phyloP scores from a whole-genome alignment of 495 filamentous ascomycete genomes.

The Tricharina praecox region DNA sequence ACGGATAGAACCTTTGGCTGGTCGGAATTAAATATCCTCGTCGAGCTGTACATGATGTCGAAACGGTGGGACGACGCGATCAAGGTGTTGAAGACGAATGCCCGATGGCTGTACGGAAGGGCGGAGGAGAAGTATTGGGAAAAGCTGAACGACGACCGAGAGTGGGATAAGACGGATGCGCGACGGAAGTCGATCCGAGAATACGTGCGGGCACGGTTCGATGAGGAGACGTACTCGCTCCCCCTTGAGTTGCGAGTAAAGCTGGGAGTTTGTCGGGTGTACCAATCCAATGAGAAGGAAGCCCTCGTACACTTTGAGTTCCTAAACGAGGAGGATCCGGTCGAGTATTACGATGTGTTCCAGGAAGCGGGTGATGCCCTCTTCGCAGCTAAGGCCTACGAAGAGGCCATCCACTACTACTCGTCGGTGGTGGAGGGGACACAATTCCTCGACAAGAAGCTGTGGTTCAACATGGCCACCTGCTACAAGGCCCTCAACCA shows the following conservation, averaged over 20 bases:
- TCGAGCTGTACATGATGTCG: constrained; percentile 54
- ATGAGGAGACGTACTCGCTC: constrained; percentile 51
- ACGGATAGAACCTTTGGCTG: constrained; percentile 42
- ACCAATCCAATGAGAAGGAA: constrained; percentile 52
- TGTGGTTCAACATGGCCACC: constrained; percentile 53
- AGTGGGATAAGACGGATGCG: constrained; percentile 72
- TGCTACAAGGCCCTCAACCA: constrained; percentile 51
- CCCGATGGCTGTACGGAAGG: constrained; percentile 69
- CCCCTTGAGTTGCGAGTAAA: constrained; percentile 76
- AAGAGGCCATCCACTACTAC: constrained; percentile 60
- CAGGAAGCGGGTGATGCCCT: constrained; percentile 53
- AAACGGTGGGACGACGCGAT: constrained; percentile 48
- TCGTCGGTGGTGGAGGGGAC: constrained; percentile 43
- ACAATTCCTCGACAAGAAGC: constrained; percentile 41
- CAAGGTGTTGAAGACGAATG: constrained; percentile 45
- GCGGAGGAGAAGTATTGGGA: constrained; percentile 66
- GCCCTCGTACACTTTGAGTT: constrained; percentile 42
- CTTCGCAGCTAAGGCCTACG: constrained; percentile 36
- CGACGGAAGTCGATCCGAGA: constrained; percentile 38
- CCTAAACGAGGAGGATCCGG: constrained; percentile 28
- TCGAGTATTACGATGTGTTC: constrained; percentile 58
- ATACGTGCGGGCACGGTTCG: constrained; percentile 39
- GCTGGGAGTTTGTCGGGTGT: constrained; percentile 63
- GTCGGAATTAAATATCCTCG: constrained; percentile 69
- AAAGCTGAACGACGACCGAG: constrained; percentile 61